phyloP scores from a whole-genome alignment of 2,329 filamentous ascomycete species.

The Ramichloridium luteum region DNA sequence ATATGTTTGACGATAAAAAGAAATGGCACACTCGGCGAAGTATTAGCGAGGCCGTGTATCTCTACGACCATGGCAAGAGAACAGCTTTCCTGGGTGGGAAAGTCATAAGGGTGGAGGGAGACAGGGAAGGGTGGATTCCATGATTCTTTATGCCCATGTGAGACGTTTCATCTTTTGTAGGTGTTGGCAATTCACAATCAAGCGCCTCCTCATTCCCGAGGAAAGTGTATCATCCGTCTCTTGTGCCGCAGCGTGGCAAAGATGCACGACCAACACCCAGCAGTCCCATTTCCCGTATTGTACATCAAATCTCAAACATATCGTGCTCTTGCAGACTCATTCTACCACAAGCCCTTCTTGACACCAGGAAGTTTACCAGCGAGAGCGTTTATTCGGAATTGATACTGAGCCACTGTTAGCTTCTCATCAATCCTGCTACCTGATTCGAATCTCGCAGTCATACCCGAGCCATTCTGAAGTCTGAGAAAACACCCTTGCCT shows the following conservation, averaged over 20 bases:
- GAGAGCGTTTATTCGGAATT: constrained; percentile 83
- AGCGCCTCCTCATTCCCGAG: too few relatives aligned
- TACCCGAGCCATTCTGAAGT: constrained; percentile 87
- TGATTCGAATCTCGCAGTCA: constrained; percentile 24
- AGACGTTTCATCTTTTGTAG: too few relatives aligned
- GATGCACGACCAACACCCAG: too few relatives aligned
- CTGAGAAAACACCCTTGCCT: constrained; percentile 76
- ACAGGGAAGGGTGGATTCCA: too few relatives aligned
- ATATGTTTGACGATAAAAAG: constrained; percentile 12
- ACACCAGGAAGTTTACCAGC: constrained; percentile 81
- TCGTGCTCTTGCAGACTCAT: constrained; percentile 1
- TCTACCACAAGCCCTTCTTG: constrained; percentile 86
- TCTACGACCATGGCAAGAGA: constrained; percentile 27
- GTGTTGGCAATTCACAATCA: too few relatives aligned
- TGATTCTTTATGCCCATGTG: too few relatives aligned
- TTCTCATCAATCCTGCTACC: constrained; percentile 6
- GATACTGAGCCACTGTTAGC: constrained; percentile 48
- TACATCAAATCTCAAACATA: not conserved
- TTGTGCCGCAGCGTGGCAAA: too few relatives aligned
- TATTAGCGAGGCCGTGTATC: constrained; percentile 34
- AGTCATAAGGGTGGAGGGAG: too few relatives aligned
- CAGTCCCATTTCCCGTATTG: not conserved
- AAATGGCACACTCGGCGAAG: constrained; percentile 32
- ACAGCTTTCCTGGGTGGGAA: constrained; percentile 9
- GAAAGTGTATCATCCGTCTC: too few relatives aligned